Percentiles rank a stretch among this genome's conserved stretches.
These are phyloP conservation scores for Sordariomycetes sp. DNA, from an alignment of 2,329 filamentous ascomycete species.

Conservation along the genomic window DNA sequence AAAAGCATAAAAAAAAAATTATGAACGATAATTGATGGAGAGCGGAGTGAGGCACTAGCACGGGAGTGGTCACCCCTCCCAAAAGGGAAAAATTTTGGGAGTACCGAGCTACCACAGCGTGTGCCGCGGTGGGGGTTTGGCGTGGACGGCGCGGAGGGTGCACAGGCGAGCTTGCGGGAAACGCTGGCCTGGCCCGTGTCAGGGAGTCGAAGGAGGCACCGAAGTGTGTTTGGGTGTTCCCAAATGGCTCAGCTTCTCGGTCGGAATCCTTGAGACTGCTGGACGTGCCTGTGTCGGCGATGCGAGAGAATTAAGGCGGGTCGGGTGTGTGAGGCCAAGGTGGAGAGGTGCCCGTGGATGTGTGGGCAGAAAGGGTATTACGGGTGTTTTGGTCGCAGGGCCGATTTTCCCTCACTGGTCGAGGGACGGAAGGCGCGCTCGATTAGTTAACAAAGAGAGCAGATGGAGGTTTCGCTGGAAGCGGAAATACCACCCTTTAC, in stretches of 20 bases:
- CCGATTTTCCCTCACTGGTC: background rate
- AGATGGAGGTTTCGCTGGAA: no score
- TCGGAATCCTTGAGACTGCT: background rate
- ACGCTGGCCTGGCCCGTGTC: background rate
- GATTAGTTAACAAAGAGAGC: background rate
- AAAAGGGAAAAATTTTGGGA: conserved; percentile 3
- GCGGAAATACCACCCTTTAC: no score
- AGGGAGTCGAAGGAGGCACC: background rate
- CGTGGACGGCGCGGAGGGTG: background rate
- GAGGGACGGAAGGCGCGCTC: background rate
- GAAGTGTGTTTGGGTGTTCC: background rate
- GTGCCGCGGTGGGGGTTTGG: background rate
- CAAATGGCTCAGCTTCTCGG: background rate
- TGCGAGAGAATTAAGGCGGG: background rate
- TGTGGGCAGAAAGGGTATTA: background rate
- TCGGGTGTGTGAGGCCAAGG: background rate
- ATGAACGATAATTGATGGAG: conserved; percentile 6
- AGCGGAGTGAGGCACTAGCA: conserved; percentile 5
- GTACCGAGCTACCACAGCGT: background rate
- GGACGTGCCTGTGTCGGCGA: background rate
- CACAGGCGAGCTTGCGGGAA: background rate
- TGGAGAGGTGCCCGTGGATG: background rate
- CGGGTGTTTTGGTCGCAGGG: background rate
- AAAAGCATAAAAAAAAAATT: conserved; percentile 6
- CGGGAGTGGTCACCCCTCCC: conserved; percentile 5